phyloP scores from a whole-genome alignment of 495 filamentous ascomycete species.

The Penicillium canescens region DNA sequence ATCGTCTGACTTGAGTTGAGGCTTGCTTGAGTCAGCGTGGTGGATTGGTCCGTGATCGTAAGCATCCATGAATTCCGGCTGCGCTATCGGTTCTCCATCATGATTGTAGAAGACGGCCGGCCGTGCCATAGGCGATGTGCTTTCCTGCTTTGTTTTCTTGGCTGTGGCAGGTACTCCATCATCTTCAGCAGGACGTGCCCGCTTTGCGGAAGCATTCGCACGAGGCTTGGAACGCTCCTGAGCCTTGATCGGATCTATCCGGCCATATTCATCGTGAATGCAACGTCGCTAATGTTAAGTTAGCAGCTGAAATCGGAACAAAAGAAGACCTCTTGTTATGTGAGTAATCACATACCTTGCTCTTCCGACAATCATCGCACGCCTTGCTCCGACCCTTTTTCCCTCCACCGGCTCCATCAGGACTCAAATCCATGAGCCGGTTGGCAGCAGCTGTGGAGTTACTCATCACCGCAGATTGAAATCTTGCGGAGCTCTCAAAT shows the following conservation, averaged over 20 bases:
- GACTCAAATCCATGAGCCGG: slow-evolving; percentile 35
- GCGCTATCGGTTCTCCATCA: slow-evolving; percentile 10
- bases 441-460: slow-evolving; percentile 30
- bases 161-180: slow-evolving; percentile 17
- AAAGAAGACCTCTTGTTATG: neutral
- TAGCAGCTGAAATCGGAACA: slow-evolving; percentile 1
- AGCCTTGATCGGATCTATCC: slow-evolving; percentile 63
- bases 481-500: slow-evolving; percentile 31
- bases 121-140: slow-evolving; percentile 33
- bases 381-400: slow-evolving; percentile 63
- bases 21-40: slow-evolving; percentile 1
- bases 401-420: slow-evolving; percentile 33
- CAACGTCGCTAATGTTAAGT: slow-evolving; percentile 57
- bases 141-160: slow-evolving; percentile 45
- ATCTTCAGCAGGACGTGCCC: slow-evolving; percentile 46
- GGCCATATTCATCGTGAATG: slow-evolving; percentile 65
- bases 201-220: slow-evolving; percentile 48
- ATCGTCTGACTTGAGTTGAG: slow-evolving; percentile 18
- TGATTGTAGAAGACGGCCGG: slow-evolving; percentile 20
- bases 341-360: slow-evolving; percentile 51
- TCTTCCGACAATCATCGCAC: slow-evolving; percentile 66
- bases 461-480: slow-evolving; percentile 26
- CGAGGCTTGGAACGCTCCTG: slow-evolving; percentile 60
- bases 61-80: slow-evolving; percentile 7
- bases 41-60: slow-evolving; percentile 14